These are phyloP conservation scores for Sporobolomyces roseus DNA, from an alignment of 768 basidiomycete genomes.

Conservation along the genomic window DNA sequence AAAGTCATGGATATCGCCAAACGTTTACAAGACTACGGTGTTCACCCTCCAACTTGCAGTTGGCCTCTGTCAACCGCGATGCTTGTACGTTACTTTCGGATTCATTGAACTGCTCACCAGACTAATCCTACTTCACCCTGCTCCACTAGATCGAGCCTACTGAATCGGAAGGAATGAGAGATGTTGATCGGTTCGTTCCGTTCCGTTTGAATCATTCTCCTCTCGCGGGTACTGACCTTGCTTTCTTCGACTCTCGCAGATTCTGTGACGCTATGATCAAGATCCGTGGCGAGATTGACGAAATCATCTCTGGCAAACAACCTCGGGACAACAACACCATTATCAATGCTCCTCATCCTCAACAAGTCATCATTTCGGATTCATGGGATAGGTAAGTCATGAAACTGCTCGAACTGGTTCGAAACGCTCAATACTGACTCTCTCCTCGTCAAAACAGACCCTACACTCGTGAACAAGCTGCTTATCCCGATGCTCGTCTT, in stretches of 20 bases:
- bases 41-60: conserved; percentile 95
- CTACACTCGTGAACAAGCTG: conserved; percentile 85
- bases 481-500: conserved; percentile 78
- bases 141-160: conserved; percentile 78
- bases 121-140: too few relatives aligned
- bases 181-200: conserved; percentile 67
- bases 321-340: conserved; percentile 86
- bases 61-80: conserved; percentile 98
- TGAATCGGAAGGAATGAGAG: conserved; percentile 88
- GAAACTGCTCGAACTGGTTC: neutral
- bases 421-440: neutral
- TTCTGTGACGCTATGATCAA: conserved; percentile 99
- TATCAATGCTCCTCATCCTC: conserved; percentile 89
- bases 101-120: neutral
- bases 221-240: neutral
- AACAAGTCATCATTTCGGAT: conserved; percentile 66
- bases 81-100: conserved; percentile 48
- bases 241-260: conserved; percentile 50
- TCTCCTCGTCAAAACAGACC: conserved; percentile 56
- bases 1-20: conserved; percentile 97
- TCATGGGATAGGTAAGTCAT: conserved; percentile 78
- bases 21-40: conserved; percentile 87
- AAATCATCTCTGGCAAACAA: conserved; percentile 78
- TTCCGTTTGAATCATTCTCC: too few relatives aligned
- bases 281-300: conserved; percentile 85